Evolutionary conservation across 2,329 filamentous ascomycete species (phyloP), one percentile per base, ranked within the genome.

Genomic region (Cordyceps pruinosa): DNA sequence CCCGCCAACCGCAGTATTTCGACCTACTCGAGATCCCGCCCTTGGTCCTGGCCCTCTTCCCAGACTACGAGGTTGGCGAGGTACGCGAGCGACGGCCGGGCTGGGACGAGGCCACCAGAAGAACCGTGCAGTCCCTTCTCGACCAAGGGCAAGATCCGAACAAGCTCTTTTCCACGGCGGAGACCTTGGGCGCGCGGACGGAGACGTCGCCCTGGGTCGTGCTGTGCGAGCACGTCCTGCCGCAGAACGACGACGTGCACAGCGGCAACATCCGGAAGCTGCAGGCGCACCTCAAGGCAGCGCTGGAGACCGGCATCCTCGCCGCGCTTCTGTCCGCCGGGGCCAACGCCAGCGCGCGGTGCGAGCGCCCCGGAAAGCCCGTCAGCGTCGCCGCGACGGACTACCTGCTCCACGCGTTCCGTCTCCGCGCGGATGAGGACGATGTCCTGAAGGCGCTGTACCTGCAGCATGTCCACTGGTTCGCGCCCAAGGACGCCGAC

Each of bases 201-300:
- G 34, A 56, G 13, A 56, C 49, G 26, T 42, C 45, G 13, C 54
- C 54, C 2, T 56, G 45, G 45, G 7, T 26, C 19, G 28, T 56
- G 6, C 46, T 56, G 6, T 56, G 54, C 35, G 54, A 56, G 37
- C 44, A 56, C 15, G 25, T 42, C n/a, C n/a, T 56, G 45, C 54
- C 54, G 9, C 54, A 50, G 6, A 25, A 41, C 19, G 45, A 49
- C 21, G 54, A 49, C 9, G 19, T 13, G 21, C 35, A 44, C 15
- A 13, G 6, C 1, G 25, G 7, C n/a, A 30, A 12, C 5, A 42
- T 42, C 19, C 30, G 26, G 2, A 48, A 28, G 21, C 5, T 41
- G 21, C 53, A 49, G 26, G 15, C 35, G n/a, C 54, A 26, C 8
- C 35, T 56, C 46, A 56, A 28, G 28, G 5, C 26, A 9, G 45